Evolutionary conservation across 306 rosid genomes (phyloP).

Genomic region (Quercus agrifolia): DNA sequence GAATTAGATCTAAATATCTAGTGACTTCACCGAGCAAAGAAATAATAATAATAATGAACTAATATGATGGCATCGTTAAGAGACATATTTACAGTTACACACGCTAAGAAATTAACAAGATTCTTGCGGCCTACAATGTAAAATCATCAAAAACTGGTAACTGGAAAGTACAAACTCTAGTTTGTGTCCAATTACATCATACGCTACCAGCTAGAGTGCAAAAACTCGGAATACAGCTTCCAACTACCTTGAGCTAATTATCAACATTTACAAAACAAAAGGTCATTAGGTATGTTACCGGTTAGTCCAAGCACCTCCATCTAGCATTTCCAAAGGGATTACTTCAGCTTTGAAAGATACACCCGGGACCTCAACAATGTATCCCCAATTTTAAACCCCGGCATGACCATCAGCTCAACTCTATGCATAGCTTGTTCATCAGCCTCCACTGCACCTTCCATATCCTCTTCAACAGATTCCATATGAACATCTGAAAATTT

Average conservation of each 20-base stretch:
- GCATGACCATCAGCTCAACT: conserved; percentile 82
- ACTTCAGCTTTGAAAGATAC: conserved; percentile 41
- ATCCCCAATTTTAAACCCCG: conserved; percentile 66
- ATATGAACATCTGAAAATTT: conserved; percentile 53
- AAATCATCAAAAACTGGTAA: conserved; percentile 21
- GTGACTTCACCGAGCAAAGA: neutral
- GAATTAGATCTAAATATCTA: neutral
- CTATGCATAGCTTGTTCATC: conserved; percentile 3
- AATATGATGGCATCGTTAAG: neutral
- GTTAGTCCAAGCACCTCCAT: conserved; percentile 26
- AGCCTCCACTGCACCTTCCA: conserved; percentile 10
- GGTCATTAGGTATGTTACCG: conserved; percentile 31
- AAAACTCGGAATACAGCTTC: conserved; percentile 9
- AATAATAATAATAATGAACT: neutral
- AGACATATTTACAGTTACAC: conserved; percentile 23
- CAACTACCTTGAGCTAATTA: conserved; percentile 11
- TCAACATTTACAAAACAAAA: conserved; percentile 27
- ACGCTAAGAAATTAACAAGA: conserved; percentile 20
- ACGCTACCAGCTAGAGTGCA: conserved; percentile 26
- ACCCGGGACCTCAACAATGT: conserved; percentile 58
- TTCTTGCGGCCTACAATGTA: neutral
- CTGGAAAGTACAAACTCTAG: conserved; percentile 24
- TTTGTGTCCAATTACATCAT: conserved; percentile 3
- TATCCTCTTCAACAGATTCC: conserved; percentile 60
- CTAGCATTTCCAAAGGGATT: conserved; percentile 16